A percentile compares a stretch with the other conserved stretches of the same genome.
Evolutionary conservation across 148 eudicot species (phyloP).

Genomic region (Rheum nobile): DNA sequence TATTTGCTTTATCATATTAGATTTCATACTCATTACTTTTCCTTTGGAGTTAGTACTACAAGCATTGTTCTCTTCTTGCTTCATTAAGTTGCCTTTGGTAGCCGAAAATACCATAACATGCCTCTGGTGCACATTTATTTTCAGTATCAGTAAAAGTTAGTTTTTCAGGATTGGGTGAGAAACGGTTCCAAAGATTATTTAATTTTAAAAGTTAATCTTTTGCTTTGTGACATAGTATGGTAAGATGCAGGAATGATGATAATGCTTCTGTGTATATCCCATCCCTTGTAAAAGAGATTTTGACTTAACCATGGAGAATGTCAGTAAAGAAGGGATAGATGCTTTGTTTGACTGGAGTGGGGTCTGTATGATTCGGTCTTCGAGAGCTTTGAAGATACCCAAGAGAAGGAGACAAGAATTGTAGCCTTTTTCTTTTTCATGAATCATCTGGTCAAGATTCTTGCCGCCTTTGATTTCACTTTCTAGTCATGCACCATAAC

Average conservation of each 20-base stretch:
- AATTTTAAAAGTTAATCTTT: background rate
- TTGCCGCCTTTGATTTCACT: background rate
- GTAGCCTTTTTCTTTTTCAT: background rate
- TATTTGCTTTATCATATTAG: background rate
- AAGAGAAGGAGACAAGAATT: background rate
- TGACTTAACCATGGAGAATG: background rate
- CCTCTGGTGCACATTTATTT: background rate
- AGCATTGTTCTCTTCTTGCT: conserved; percentile 4
- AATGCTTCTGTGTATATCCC: conserved; percentile 2
- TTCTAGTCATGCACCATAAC: background rate
- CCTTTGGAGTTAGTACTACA: background rate
- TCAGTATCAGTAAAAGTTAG: background rate
- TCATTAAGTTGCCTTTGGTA: background rate
- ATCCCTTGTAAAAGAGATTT: background rate
- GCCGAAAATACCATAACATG: background rate
- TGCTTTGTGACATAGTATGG: background rate
- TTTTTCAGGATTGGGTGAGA: background rate
- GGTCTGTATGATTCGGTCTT: background rate
- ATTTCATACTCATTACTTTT: background rate
- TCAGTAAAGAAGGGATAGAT: conserved; percentile 4
- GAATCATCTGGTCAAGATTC: conserved; percentile 5
- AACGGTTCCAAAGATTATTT: background rate
- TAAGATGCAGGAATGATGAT: background rate
- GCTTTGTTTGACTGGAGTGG: conserved; percentile 10
- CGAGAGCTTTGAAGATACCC: conserved; percentile 7